Evolutionary conservation across 2,329 filamentous ascomycete species (phyloP).

Genomic region (Penicillium sclerotigenum): DNA sequence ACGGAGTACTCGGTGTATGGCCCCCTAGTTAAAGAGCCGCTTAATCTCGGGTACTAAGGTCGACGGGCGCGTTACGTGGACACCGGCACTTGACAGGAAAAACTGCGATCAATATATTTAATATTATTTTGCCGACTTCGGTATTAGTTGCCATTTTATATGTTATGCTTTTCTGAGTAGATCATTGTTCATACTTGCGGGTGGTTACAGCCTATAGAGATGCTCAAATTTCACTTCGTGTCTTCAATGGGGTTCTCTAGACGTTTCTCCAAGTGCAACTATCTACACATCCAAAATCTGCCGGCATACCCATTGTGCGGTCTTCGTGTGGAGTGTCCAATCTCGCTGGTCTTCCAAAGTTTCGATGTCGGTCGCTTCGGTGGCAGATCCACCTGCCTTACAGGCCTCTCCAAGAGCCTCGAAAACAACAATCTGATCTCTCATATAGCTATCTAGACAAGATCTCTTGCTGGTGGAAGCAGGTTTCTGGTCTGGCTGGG

Average conservation of each 20-base stretch:
- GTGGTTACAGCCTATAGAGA: background rate
- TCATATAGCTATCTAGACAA: conserved; percentile 54
- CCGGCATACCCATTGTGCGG: conserved; percentile 46
- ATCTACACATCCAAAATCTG: conserved; percentile 31
- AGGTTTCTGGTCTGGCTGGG: background rate
- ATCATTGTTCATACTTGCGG: background rate
- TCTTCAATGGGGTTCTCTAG: background rate
- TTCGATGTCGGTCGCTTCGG: conserved; percentile 13
- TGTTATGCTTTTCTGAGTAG: background rate
- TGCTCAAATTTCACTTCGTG: background rate
- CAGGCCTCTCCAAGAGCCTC: conserved; percentile 51
- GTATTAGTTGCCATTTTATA: background rate
- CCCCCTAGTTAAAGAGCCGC: background rate
- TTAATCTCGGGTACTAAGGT: conserved; percentile 1
- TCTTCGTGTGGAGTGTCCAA: conserved; percentile 43
- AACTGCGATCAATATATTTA: too few species aligned
- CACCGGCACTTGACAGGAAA: background rate
- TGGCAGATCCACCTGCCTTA: conserved; percentile 10
- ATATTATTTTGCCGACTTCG: too few species aligned
- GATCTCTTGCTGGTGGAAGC: conserved; percentile 26
- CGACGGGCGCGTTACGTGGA: background rate
- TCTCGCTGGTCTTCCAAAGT: conserved; percentile 27
- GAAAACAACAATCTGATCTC: conserved; percentile 60
- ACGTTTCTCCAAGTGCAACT: background rate
- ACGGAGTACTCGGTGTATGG: background rate